Evolutionary conservation across 345 rosid species (phyloP), one percentile per base, ranked within the genome.

Genomic region (Moricandia moricandioides): DNA sequence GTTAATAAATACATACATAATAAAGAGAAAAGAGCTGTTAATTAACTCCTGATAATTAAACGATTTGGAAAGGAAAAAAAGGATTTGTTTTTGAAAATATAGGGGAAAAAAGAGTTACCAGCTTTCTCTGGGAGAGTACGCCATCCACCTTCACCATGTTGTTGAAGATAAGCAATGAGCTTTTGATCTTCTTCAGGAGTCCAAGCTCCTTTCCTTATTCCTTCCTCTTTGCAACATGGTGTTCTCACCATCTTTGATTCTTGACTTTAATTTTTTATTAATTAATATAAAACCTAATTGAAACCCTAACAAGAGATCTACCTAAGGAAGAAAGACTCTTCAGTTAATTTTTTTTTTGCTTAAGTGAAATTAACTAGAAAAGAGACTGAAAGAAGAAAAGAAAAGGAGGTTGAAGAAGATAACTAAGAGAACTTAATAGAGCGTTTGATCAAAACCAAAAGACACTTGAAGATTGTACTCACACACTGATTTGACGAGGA

Each of bases 181-280:
- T 75, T 83, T 55, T 78, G 67, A 58, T 83, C 86, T 74, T 83
- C 86, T 6, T 80, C 80, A 59, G 73, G 47, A 26, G 82, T 78
- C 86, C 86, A 83, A 30, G 86, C 83, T 27, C 86, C 86, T 70
- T 74, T 83, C 76, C 75, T 83, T 51, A 83, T 16, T 9, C 82
- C 83, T 24, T 67, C 72, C 30, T 56, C 65, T 47, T 72, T 72
- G 69, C 84, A 75, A 62, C 80, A 80, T 54, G 81, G 81, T 24
- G 82, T 70, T 39, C 82, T 78, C 69, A 74, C 82, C 86, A 83
- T 80, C 69, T 74, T 29, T 66, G 7, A 3, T 59, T 63, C 37
- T 37, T 58, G 31, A 31, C 17, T 57, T 24, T 55, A 10, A 9
- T 0, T 35, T 4, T 17, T 1, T n/a, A 4, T 29, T 12, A 5